Evolutionary conservation across 2,329 filamentous ascomycete species (phyloP), one percentile per base, ranked within the genome.

Genomic region (Ophiostoma montium): DNA sequence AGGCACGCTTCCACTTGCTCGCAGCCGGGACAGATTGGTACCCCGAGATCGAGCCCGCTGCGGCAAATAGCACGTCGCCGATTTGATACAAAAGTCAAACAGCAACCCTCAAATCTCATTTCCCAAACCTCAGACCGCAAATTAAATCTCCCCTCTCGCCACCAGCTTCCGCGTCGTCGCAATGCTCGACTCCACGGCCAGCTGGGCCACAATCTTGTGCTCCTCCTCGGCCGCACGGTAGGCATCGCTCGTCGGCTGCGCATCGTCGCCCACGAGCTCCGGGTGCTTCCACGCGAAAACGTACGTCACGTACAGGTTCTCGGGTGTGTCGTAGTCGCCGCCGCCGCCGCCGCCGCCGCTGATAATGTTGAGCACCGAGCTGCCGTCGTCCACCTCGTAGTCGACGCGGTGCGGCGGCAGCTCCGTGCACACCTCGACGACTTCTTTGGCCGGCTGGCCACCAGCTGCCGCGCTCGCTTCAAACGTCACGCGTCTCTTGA

Each of bases 241-340:
- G 30, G 55, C 55, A 18, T 56, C 54, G 27, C 42, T 44, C 11
- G 27, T 33, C 30, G 16, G 7, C 54, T 55, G 35, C 57, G 59
- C 43, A 47, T 44, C 16, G 11, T 32, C 43, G 43, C 31, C 50
- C 42, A 47, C 54, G 2, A 60, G 51, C 0, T 50, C 56, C 8
- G 53, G 46, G 47, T 59, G 50, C 46, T 55, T 55, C 60, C 62
- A 62, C 23, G 59, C 57, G 53, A 65, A 65, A 1, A 58, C 52
- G 51, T 62, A 64, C 12, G 63, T 65, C 55, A 65, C 52, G 42
- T 54, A 60, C 31, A 64, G 43, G 23, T 62, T 58, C 1, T 52
- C 45, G 6, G 55, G 47, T 21, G 54, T 52, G 46, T 54, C 58
- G 23, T 8, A 4, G 23, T 8, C 23, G 42, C 46, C 23, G 41